Evolutionary conservation across 202 grass and related monocot species (phyloP), one percentile per base, ranked within the genome.

Genomic region (Musa balbisiana): DNA sequence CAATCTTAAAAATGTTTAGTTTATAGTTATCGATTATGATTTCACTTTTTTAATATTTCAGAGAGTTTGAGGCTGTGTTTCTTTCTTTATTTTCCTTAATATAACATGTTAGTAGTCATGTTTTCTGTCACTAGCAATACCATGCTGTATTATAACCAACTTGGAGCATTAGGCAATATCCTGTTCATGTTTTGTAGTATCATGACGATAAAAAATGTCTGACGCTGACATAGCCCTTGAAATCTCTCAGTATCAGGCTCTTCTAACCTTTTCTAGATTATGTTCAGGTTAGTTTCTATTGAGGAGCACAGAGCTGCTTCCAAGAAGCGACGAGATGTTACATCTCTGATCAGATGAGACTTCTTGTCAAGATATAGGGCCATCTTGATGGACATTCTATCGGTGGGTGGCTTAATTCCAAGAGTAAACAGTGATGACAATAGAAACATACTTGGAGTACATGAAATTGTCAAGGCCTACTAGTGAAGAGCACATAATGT

Each of bases 211-310:
- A 2, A 58, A 17, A 13, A 58, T 58, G 16, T 2, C 17, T 58
- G 55, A 58, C 3, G 1, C 55, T 58, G 3, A 58, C 55, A 43
- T 5, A 43, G 33, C 33, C 6, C 33, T 43, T 43, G 33, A 43
- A 43, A 43, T 43, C 33, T 43, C 33, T 43, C 33, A 43, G 33
- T 58, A 58, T 16, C 55, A n/a, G 17, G 55, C 23, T 23, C 20
- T 67, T 27, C 26, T 29, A 22, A 33, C 64, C 11, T 67, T 29
- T 27, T 27, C 11, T 67, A 67, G 10, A 11, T 27, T 67, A 4
- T 20, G 20, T 85, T 67, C 84, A 96, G 92, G 93, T 96, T 52
- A 90, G 90, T 78, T 92, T 85, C 84, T 22, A 92, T 89, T 27
- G 93, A 96, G 84, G 90, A 92, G 80, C 33, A 43, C 5, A 43